phyloP scores from a whole-genome alignment of 768 basidiomycete species.

The Auriscalpium orientale region DNA sequence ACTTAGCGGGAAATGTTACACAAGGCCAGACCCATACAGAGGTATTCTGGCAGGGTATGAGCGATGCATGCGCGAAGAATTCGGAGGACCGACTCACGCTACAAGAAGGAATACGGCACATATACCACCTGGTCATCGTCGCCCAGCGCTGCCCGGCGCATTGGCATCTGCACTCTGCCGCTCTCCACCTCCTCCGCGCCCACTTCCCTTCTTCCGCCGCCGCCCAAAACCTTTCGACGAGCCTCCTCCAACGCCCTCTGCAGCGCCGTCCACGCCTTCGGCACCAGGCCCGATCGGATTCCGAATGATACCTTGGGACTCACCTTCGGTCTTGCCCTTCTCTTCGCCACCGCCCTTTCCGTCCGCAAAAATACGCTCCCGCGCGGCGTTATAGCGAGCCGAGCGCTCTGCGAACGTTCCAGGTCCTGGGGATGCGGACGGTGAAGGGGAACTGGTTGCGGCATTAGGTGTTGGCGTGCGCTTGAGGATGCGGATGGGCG shows the following conservation, averaged over 20 bases:
- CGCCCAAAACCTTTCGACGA: background rate
- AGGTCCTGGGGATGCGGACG: slow-evolving; percentile 22
- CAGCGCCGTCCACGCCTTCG: background rate
- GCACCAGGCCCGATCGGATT: slow-evolving; percentile 11
- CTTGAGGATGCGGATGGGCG: slow-evolving; percentile 64
- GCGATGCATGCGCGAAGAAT: too few relatives aligned
- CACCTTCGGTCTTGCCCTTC: background rate
- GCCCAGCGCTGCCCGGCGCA: too few relatives aligned
- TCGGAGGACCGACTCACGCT: too few relatives aligned
- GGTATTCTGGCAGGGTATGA: too few relatives aligned
- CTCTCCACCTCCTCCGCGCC: background rate
- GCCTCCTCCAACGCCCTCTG: background rate
- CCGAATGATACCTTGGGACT: slow-evolving; percentile 1
- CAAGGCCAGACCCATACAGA: too few relatives aligned
- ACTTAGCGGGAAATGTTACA: too few relatives aligned
- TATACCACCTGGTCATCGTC: too few relatives aligned
- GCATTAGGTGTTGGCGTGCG: slow-evolving; percentile 31
- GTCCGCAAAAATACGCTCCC: slow-evolving; percentile 60
- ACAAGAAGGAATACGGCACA: too few relatives aligned
- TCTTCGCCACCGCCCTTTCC: background rate
- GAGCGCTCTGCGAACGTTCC: slow-evolving; percentile 55
- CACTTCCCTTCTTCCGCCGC: background rate
- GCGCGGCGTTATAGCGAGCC: slow-evolving; percentile 63
- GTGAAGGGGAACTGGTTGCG: slow-evolving; percentile 8
- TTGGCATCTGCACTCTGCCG: too few relatives aligned